phyloP scores from a whole-genome alignment of 148 eudicot genomes.

The Gaultheria prostrata region DNA sequence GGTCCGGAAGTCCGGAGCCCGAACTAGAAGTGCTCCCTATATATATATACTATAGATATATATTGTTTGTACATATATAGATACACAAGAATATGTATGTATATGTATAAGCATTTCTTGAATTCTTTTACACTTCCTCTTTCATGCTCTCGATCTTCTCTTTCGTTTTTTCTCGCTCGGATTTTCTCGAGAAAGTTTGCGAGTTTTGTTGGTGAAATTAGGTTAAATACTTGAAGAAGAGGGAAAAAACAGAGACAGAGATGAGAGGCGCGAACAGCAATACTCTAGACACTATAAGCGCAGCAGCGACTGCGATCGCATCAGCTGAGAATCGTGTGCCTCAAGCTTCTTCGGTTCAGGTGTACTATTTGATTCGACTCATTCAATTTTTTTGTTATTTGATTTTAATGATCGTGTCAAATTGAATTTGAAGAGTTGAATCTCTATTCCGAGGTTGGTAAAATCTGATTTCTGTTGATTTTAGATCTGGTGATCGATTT shows the following conservation, averaged over 20 bases:
- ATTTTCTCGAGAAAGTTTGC: conserved; percentile 1
- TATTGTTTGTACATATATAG: background rate
- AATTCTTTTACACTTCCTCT: conserved; percentile 8
- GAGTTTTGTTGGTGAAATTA: background rate
- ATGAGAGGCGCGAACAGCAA: conserved; percentile 51
- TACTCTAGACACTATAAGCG: conserved; percentile 73
- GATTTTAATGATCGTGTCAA: background rate
- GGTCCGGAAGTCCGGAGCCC: too few species aligned
- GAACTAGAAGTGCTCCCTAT: too few species aligned
- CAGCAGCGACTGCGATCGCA: conserved; percentile 86
- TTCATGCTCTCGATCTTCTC: background rate
- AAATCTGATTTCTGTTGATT: background rate
- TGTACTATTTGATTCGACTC: conserved; percentile 10
- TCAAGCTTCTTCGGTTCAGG: conserved; percentile 54
- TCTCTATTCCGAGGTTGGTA: background rate
- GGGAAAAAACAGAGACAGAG: conserved; percentile 19
- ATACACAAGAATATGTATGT: background rate
- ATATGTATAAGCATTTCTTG: background rate
- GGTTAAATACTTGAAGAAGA: background rate
- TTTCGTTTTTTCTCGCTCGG: background rate
- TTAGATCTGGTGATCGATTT: conserved; percentile 15
- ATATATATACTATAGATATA: too few species aligned
- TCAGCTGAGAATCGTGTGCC: conserved; percentile 66
- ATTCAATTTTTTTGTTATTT: background rate
- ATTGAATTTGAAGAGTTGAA: conserved; percentile 10